phyloP scores from a whole-genome alignment of 257 asterid species.

The Solanum gracilifrons region DNA sequence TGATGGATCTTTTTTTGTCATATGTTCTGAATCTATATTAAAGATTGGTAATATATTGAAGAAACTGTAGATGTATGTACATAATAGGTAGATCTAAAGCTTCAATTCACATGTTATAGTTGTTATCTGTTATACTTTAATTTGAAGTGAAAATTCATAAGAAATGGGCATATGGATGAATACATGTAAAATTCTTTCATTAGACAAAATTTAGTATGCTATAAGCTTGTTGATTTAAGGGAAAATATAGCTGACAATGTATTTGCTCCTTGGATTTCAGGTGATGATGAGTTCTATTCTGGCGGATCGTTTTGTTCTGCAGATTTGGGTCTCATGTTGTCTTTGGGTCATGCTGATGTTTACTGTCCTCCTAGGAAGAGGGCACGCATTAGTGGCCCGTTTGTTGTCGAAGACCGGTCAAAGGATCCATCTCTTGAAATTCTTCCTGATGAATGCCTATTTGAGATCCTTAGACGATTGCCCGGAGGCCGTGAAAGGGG shows the following conservation, averaged over 20 bases:
- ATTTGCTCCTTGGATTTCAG: constrained; percentile 21
- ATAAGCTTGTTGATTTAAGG: not conserved
- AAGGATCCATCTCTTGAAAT: constrained; percentile 50
- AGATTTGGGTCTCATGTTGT: constrained; percentile 48
- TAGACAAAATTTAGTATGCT: not conserved
- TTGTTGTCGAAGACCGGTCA: constrained; percentile 12
- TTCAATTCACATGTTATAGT: not conserved
- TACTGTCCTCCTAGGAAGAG: constrained; percentile 74
- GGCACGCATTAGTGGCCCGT: constrained; percentile 44
- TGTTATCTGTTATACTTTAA: not conserved
- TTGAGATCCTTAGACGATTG: constrained; percentile 71
- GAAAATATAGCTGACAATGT: not conserved
- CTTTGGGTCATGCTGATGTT: constrained; percentile 52
- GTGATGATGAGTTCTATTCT: constrained; percentile 54
- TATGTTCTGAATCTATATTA: not conserved
- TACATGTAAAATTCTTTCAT: too few species aligned
- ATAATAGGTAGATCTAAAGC: not conserved
- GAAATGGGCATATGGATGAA: not conserved
- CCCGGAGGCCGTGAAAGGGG: constrained; percentile 67
- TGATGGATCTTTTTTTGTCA: not conserved
- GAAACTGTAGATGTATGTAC: not conserved
- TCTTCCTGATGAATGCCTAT: constrained; percentile 85
- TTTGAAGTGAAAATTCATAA: not conserved
- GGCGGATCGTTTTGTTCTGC: constrained; percentile 38
- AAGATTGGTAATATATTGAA: not conserved